Conservation (phyloP, 2,329 filamentous ascomycete species). For the Claviceps sp. region DNA sequence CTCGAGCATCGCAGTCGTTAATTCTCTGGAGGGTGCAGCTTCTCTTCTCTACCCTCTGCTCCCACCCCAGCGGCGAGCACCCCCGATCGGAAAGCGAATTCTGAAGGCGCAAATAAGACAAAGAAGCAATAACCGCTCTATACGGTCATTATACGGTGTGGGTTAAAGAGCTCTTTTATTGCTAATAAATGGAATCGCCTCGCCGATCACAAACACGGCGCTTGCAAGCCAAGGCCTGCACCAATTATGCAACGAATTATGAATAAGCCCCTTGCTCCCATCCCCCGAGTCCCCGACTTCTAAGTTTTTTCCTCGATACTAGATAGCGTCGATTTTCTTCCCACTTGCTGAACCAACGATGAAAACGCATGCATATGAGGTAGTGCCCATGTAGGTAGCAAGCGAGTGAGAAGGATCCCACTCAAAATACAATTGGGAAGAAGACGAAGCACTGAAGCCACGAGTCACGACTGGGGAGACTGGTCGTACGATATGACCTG, state of each 20-base stretch:
- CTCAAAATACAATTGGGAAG: too few relatives aligned
- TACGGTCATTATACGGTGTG: background rate
- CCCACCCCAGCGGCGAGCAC: background rate
- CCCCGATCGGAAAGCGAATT: background rate
- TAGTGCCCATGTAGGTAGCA: too few relatives aligned
- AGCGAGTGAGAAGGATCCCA: too few relatives aligned
- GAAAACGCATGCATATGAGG: too few relatives aligned
- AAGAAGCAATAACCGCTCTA: background rate
- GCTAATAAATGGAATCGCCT: background rate
- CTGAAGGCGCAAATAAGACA: background rate
- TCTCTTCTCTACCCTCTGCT: background rate
- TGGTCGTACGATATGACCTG: too few relatives aligned
- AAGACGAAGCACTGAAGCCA: too few relatives aligned
- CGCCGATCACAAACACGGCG: background rate
- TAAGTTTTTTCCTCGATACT: background rate
- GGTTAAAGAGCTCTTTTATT: background rate
- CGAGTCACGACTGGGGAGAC: too few relatives aligned
- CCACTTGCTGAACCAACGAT: background rate
- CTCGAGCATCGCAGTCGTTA: background rate
- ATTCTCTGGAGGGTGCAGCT: background rate
- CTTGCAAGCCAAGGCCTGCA: background rate
- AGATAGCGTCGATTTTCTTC: background rate
- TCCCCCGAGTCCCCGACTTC: background rate
- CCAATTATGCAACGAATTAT: background rate
- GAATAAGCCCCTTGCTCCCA: too few relatives aligned